Evolutionary conservation across 202 grass and related monocot genomes (phyloP).

Genomic region (Brachypodium distachyon): DNA sequence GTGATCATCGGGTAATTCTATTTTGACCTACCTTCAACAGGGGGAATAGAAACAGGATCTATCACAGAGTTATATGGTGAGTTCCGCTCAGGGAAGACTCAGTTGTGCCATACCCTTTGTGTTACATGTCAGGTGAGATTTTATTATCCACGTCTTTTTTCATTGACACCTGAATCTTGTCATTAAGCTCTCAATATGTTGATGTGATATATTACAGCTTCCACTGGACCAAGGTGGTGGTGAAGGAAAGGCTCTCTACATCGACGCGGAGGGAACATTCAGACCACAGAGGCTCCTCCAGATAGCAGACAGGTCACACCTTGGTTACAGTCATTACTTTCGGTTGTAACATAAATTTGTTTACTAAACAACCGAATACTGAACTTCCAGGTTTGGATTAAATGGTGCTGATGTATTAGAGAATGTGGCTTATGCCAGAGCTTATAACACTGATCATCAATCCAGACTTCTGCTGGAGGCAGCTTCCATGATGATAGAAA

Average conservation of each 20-base stretch:
- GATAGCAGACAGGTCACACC: slow-evolving; percentile 80
- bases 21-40: slow-evolving; percentile 38
- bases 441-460: slow-evolving; percentile 94
- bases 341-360: slow-evolving; percentile 8
- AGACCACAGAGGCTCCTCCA: slow-evolving; percentile 89
- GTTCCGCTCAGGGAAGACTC: slow-evolving; percentile 82
- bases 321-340: not conserved
- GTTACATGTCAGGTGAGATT: slow-evolving; percentile 83
- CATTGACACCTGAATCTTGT: not conserved
- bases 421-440: slow-evolving; percentile 95
- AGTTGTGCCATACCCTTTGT: slow-evolving; percentile 87
- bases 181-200: not conserved
- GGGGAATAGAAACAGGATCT: slow-evolving; percentile 93
- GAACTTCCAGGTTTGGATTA: slow-evolving; percentile 63
- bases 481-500: slow-evolving; percentile 98
- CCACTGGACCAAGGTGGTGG: slow-evolving; percentile 93
- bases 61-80: slow-evolving; percentile 98
- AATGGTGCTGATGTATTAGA: slow-evolving; percentile 90
- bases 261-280: slow-evolving; percentile 90
- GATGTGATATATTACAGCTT: slow-evolving; percentile 47
- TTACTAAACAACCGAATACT: slow-evolving; percentile 18
- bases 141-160: not conserved
- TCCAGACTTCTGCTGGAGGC: slow-evolving; percentile 83
- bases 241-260: slow-evolving; percentile 95
- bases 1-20: not conserved